phyloP scores from a whole-genome alignment of 169 alveolate species.

The Plasmodium malariae region DNA sequence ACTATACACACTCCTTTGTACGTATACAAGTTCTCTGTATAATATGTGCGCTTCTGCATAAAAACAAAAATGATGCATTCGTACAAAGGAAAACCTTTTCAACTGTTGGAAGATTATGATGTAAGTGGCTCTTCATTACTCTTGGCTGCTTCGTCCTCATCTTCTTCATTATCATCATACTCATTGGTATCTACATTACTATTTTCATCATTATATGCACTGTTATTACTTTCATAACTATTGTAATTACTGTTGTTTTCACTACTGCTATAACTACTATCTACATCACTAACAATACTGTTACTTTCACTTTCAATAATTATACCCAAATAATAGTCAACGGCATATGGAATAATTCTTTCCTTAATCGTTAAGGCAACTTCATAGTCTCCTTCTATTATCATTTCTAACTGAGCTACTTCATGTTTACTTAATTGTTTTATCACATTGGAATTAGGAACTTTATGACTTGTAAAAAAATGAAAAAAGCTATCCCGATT shows the following conservation, averaged over 20 bases:
- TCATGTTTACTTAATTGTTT: slow-evolving; percentile 76
- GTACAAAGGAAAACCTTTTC: not conserved
- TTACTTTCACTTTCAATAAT: slow-evolving; percentile 78
- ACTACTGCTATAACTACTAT: slow-evolving; percentile 72
- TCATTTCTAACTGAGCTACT: slow-evolving; percentile 88
- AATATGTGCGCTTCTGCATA: too few relatives aligned
- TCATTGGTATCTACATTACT: slow-evolving; percentile 78
- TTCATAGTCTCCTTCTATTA: slow-evolving; percentile 88
- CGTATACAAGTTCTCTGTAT: too few relatives aligned
- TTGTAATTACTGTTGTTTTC: slow-evolving; percentile 71
- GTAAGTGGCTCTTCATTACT: slow-evolving; percentile 79
- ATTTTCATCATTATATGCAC: slow-evolving; percentile 77
- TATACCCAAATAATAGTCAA: slow-evolving; percentile 86
- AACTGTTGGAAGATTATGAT: slow-evolving; percentile 6
- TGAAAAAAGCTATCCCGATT: slow-evolving; percentile 86
- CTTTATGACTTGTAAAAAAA: slow-evolving; percentile 82
- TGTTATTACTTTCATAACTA: slow-evolving; percentile 75
- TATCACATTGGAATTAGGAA: slow-evolving; percentile 60
- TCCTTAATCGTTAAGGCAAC: slow-evolving; percentile 86
- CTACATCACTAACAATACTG: slow-evolving; percentile 75
- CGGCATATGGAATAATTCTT: slow-evolving; percentile 86
- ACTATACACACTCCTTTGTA: not conserved
- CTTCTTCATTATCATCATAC: slow-evolving; percentile 86
- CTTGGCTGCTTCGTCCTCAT: slow-evolving; percentile 82
- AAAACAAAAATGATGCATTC: too few relatives aligned